These are phyloP conservation scores for Microbotryum lychnidis-dioicae DNA, from an alignment of 1,284 basidiomycete genomes.

Conservation along the genomic window DNA sequence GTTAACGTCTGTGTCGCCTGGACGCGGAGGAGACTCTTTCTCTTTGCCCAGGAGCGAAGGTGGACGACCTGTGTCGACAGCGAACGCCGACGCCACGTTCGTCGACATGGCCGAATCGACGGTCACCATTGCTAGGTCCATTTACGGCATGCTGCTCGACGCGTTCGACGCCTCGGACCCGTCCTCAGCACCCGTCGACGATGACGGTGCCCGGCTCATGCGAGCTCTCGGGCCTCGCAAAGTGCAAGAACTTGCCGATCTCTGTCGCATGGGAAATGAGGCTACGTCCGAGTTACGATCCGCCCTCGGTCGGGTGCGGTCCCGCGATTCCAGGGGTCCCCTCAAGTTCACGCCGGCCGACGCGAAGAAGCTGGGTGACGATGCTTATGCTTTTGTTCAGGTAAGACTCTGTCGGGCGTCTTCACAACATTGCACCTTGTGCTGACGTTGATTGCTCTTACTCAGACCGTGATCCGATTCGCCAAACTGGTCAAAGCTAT, in stretches of 20 bases:
- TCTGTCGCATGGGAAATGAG: conserved; percentile 26
- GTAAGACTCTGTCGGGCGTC: conserved; percentile 37
- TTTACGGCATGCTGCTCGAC: conserved; percentile 45
- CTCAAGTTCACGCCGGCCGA: conserved; percentile 23
- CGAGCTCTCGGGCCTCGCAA: conserved; percentile 15
- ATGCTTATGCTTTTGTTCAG: conserved; percentile 36
- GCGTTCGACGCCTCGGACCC: conserved; percentile 39
- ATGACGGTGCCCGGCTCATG: conserved; percentile 6
- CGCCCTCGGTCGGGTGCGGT: conserved; percentile 22
- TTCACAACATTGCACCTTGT: conserved; percentile 31
- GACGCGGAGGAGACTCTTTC: too few species aligned
- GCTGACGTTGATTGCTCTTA: conserved; percentile 28
- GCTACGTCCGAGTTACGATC: conserved; percentile 16
- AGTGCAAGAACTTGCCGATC: conserved; percentile 20
- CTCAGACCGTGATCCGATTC: conserved; percentile 44
- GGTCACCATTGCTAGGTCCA: conserved; percentile 43
- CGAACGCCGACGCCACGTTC: conserved; percentile 43
- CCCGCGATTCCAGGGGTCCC: conserved; percentile 30
- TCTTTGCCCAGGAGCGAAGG: too few species aligned
- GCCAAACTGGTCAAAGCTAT: conserved; percentile 42
- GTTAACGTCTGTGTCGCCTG: too few species aligned
- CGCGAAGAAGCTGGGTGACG: conserved; percentile 29
- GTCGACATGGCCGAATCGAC: conserved; percentile 45
- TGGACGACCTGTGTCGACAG: conserved; percentile 31
- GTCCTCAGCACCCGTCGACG: conserved; percentile 13